These are phyloP conservation scores for Wakefieldia striispora DNA, from an alignment of 768 basidiomycete species.

Conservation along the genomic window DNA sequence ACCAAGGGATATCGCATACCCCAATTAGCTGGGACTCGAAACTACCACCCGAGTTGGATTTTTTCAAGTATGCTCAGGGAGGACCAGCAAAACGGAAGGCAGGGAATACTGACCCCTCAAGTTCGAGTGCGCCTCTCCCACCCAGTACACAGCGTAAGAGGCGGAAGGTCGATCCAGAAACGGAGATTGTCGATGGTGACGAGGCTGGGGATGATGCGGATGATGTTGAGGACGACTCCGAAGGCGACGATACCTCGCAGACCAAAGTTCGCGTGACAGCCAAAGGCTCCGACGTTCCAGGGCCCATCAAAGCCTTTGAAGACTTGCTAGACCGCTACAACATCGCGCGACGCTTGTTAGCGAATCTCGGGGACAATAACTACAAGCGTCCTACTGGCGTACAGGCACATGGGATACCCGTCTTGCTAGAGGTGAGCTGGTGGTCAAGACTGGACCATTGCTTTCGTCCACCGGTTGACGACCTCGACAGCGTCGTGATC, in stretches of 20 bases:
- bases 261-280: conserved; percentile 64
- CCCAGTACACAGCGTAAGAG: conserved; percentile 24
- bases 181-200: conserved; percentile 21
- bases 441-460: not conserved
- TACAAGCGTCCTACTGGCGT: conserved; percentile 75
- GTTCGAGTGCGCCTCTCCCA: conserved; percentile 8
- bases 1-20: conserved; percentile 19
- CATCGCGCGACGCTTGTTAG: conserved; percentile 56
- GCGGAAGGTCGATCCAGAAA: conserved; percentile 26
- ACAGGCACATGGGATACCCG: conserved; percentile 77
- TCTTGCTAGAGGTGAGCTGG: conserved; percentile 66
- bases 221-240: conserved; percentile 13
- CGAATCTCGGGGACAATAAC: conserved; percentile 60
- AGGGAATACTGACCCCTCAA: conserved; percentile 13
- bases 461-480: not conserved
- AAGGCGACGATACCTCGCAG: conserved; percentile 19
- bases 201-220: not conserved
- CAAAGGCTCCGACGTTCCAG: conserved; percentile 72
- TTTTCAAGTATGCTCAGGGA: conserved; percentile 82
- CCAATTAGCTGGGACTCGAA: conserved; percentile 38
- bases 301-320: conserved; percentile 55
- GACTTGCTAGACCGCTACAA: conserved; percentile 56
- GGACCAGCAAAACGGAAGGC: conserved; percentile 52
- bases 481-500: conserved; percentile 63
- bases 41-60: conserved; percentile 80